Base-by-base conservation (phyloP, 768 basidiomycete species). In the Pleurotus pulmonarius region DNA sequence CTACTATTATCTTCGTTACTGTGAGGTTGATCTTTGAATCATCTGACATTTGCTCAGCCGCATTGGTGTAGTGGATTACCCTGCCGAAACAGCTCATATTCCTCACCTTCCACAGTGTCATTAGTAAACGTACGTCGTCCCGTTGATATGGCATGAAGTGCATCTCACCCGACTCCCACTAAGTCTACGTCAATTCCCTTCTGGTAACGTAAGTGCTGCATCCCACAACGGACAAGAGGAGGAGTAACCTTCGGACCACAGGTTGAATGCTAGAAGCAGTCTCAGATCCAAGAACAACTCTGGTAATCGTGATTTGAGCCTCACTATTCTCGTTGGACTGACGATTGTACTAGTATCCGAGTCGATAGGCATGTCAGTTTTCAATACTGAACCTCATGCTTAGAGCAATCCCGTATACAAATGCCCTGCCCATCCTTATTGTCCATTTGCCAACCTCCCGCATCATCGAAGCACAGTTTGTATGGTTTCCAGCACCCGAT, bases 201-300 rank as follows among this genome's bases (percentile, higher is more conserved):
- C 47, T 48, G 2, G 47, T 34, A 24, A 48, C 47, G 47, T 77
- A 43, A 20, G 41, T 20, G 41, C 15, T 13, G n/a, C 15, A 43
- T n/a, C 7, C 11, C 20, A n/a, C 7, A 13, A n/a, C 15, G n/a
- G 41, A 9, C 7, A 43, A n/a, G 9, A n/a, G n/a, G 13, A n/a
- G 41, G n/a, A n/a, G n/a, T 43, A 20, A 43, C 15, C 15, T 9
- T n/a, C 13, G 7, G 15, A 5, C 11, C 12, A 6, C 41, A 43
- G 41, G 8, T 20, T 43, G 15, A 43, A 43, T 20, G 15, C 41
- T 43, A n/a, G 41, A 13, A n/a, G 41, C 15, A 13, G 41, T n/a
- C 7, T 43, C 29, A 34, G 29, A 43, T 3, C n/a, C 2, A 43
- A 43, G 15, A 13, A n/a, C 41, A 8, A 2, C 41, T 43, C 15